phyloP scores from a whole-genome alignment of 495 filamentous ascomycete species.

The Penicillium cosmopolitanum region DNA sequence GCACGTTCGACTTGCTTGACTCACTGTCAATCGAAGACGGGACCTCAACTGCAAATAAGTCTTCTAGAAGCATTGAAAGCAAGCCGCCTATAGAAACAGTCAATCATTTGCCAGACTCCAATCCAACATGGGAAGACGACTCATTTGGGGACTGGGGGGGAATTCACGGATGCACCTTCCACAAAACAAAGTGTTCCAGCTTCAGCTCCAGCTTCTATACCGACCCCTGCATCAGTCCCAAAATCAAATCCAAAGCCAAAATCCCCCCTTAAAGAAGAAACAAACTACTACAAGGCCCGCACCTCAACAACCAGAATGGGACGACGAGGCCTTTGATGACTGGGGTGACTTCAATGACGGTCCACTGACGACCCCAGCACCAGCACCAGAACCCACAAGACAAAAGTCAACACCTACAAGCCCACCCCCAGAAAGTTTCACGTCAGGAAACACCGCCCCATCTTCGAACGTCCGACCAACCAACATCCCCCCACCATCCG shows the following conservation, averaged over 20 bases:
- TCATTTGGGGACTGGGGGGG: conserved; percentile 25
- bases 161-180: conserved; percentile 33
- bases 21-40: conserved; percentile 31
- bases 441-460: conserved; percentile 12
- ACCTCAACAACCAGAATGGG: conserved; percentile 52
- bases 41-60: conserved; percentile 5
- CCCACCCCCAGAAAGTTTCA: conserved; percentile 19
- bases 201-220: neutral
- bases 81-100: conserved; percentile 7
- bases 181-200: neutral
- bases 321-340: conserved; percentile 57
- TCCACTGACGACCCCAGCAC: conserved; percentile 21
- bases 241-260: conserved; percentile 8
- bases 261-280: neutral
- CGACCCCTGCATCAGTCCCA: neutral
- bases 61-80: neutral
- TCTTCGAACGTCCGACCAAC: conserved; percentile 63
- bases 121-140: conserved; percentile 25
- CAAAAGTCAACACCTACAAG: conserved; percentile 5
- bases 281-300: conserved; percentile 13
- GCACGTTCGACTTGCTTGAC: conserved; percentile 29
- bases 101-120: conserved; percentile 5
- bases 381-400: neutral
- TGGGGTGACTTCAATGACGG: conserved; percentile 50
- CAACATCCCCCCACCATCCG: conserved; percentile 86